Percentiles rank a stretch among this genome's conserved stretches.
Evolutionary conservation across 2,329 filamentous ascomycete species (phyloP).

Genomic region (Fusarium sp.): DNA sequence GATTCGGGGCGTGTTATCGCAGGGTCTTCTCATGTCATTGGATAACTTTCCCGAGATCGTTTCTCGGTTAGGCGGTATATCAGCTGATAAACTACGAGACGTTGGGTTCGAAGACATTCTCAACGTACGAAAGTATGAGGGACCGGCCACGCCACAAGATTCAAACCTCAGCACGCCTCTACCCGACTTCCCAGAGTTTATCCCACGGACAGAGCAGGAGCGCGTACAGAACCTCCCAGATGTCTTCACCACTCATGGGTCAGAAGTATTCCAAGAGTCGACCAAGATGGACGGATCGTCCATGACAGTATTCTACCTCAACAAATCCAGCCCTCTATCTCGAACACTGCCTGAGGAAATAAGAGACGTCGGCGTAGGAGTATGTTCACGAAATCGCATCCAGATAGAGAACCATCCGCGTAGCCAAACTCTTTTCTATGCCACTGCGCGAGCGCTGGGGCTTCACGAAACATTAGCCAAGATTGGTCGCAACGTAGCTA

Average conservation of each 20-base stretch:
- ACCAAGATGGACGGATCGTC: constrained; percentile 56
- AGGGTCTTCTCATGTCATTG: constrained; percentile 41
- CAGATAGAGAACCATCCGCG: constrained; percentile 27
- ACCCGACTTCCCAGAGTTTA: constrained; percentile 37
- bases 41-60: constrained; percentile 35
- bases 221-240: constrained; percentile 42
- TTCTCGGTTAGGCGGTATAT: not conserved
- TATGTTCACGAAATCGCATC: constrained; percentile 43
- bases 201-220: constrained; percentile 43
- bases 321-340: constrained; percentile 35
- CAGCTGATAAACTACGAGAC: constrained; percentile 1
- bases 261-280: constrained; percentile 51
- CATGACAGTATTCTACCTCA: constrained; percentile 55
- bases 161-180: not conserved
- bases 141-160: not conserved
- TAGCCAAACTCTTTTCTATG: constrained; percentile 35
- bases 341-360: constrained; percentile 29
- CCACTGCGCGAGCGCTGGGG: constrained; percentile 11
- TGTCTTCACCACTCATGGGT: constrained; percentile 28
- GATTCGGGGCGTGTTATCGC: constrained; percentile 37
- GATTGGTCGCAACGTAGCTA: constrained; percentile 34
- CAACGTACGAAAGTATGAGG: constrained; percentile 39
- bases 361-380: constrained; percentile 22
- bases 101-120: constrained; percentile 38
- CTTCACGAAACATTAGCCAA: constrained; percentile 24